Conservation (phyloP, 1,284 basidiomycete genomes). For the Fomes fomentarius region DNA sequence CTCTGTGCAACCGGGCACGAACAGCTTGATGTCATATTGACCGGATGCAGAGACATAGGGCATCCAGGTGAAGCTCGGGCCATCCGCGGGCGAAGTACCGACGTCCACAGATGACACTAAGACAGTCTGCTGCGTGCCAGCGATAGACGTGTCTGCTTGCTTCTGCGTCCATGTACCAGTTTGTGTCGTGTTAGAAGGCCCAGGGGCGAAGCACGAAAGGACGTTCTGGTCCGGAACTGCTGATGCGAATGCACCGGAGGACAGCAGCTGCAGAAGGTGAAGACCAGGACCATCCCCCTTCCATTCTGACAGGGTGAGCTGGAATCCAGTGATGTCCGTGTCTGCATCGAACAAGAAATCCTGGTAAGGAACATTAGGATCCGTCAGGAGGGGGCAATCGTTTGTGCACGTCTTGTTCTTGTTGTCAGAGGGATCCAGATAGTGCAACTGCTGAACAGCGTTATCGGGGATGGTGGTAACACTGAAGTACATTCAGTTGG, state of each 20-base stretch:
- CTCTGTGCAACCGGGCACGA: constrained; percentile 85
- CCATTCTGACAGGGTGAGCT: constrained; percentile 81
- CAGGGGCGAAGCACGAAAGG: constrained; percentile 76
- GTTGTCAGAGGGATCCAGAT: constrained; percentile 76
- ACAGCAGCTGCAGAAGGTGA: constrained; percentile 88
- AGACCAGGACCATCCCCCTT: constrained; percentile 81
- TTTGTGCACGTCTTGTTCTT: constrained; percentile 73
- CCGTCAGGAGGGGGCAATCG: constrained; percentile 75
- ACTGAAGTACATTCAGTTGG: constrained; percentile 43
- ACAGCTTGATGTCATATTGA: constrained; percentile 82
- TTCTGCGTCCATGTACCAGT: constrained; percentile 75
- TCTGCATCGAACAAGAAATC: constrained; percentile 80
- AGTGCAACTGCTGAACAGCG: constrained; percentile 74
- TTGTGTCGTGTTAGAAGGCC: constrained; percentile 61
- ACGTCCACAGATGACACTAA: constrained; percentile 72
- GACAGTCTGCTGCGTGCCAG: constrained; percentile 81
- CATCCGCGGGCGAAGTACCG: constrained; percentile 58
- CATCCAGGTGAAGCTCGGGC: constrained; percentile 85
- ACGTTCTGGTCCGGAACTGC: constrained; percentile 63
- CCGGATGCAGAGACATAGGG: constrained; percentile 91
- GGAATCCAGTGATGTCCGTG: constrained; percentile 78
- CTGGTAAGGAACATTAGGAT: constrained; percentile 80
- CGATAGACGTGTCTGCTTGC: constrained; percentile 68
- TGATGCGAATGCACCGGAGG: constrained; percentile 87
- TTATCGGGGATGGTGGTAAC: constrained; percentile 90